Conservation (phyloP, 306 rosid species). For the Alnus glutinosa region DNA sequence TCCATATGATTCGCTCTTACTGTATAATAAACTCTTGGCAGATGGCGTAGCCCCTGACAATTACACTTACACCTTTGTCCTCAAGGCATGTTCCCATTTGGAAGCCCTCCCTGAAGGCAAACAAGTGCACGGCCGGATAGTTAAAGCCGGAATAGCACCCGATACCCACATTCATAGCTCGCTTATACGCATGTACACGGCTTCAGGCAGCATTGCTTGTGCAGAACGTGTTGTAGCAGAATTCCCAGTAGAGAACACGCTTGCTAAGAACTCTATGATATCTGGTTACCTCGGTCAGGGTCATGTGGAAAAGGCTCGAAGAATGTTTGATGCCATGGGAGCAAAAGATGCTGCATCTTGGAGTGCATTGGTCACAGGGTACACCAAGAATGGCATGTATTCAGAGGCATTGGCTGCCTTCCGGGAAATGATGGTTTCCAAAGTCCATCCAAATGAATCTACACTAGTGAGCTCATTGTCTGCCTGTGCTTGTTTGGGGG, state of each 20-base stretch:
- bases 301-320: conserved; percentile 35
- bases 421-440: conserved; percentile 34
- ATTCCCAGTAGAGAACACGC: conserved; percentile 30
- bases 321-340: conserved; percentile 35
- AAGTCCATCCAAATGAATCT: conserved; percentile 42
- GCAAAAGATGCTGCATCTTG: conserved; percentile 50
- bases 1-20: conserved; percentile 28
- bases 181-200: conserved; percentile 44
- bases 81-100: conserved; percentile 52
- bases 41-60: conserved; percentile 41
- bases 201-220: conserved; percentile 26
- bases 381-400: conserved; percentile 34
- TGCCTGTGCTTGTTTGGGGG: conserved; percentile 50
- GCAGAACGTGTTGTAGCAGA: conserved; percentile 43
- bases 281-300: conserved; percentile 49
- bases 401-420: conserved; percentile 36
- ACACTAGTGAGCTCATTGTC: conserved; percentile 47
- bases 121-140: conserved; percentile 47
- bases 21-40: conserved; percentile 30
- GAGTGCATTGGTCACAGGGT: conserved; percentile 54
- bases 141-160: conserved; percentile 40
- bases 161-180: conserved; percentile 45
- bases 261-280: conserved; percentile 40
- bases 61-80: conserved; percentile 46
- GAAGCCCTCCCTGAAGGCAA: conserved; percentile 41